Evolutionary conservation across 2,329 filamentous ascomycete genomes (phyloP), one percentile per base, ranked within the genome.

Genomic region (Aspergillus ustus): DNA sequence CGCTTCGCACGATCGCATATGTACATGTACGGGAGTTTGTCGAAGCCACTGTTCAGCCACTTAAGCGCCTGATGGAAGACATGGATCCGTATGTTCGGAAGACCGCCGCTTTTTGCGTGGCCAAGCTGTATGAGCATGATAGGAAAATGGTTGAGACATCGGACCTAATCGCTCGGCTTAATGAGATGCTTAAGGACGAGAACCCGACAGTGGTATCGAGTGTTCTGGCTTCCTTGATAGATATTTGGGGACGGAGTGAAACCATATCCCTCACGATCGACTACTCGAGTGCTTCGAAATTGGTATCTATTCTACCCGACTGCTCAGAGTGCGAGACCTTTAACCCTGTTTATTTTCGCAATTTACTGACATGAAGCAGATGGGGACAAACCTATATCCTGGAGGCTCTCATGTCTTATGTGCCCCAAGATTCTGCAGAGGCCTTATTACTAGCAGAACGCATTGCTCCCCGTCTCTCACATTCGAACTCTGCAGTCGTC

Each of bases 341-440:
- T 9, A 17, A 11, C 34, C 28, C 31, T 19, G 6, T 37, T 17
- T 31, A 5, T 31, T 31, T 3, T 43, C 44, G 43, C 11, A n/a
- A 49, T 4, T 34, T 57, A 37, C 66, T 71, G 65, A 68, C 57
- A 15, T 53, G 45, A 48, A 43, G 63, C 67, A 96, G 92, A 84
- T 99, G 95, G 95, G 94, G 95, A 46, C 95, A 99, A 81, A 97
- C 94, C 22, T 99, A 99, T 76, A 98, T 99, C 59, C 85, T 99
- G 8, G 95, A 99, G 80, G 93, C 95, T 20, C 84, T 99, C 70
- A 98, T 98, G 91, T 95, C 94, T 22, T 99, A 98, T 74, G 91
- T 98, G 15, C 95, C 95, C 6, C 92, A 96, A 77, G 93, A 98
- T 71, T 89, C 90, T 0, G 86, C 88, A 43, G 95, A 99, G 78